These are phyloP conservation scores for Phaffia australis DNA, from an alignment of 768 basidiomycete genomes.

Conservation along the genomic window DNA sequence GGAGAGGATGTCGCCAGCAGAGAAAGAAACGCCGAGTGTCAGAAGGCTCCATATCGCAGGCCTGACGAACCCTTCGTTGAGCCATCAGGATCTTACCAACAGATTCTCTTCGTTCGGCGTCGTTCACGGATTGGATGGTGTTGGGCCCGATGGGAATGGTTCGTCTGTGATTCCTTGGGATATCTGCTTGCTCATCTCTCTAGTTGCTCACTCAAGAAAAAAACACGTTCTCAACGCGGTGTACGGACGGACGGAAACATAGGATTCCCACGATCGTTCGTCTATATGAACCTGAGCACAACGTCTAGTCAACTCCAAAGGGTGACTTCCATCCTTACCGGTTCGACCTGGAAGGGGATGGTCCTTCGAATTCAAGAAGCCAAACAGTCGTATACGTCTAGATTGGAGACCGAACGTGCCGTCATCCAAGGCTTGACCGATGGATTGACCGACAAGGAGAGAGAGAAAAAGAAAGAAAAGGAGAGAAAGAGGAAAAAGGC, in stretches of 20 bases:
- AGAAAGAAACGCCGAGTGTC: neutral
- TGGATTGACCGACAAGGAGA: slow-evolving; percentile 1
- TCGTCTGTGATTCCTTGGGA: neutral
- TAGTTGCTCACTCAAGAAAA: neutral
- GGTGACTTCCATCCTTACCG: slow-evolving; percentile 18
- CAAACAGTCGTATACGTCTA: slow-evolving; percentile 7
- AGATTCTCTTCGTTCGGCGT: slow-evolving; percentile 19
- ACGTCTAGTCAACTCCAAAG: slow-evolving; percentile 19
- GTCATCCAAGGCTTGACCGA: slow-evolving; percentile 11
- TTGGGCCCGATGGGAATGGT: slow-evolving; percentile 24
- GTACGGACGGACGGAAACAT: neutral
- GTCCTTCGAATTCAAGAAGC: slow-evolving; percentile 22
- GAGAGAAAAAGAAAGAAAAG: neutral
- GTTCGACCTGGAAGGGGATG: slow-evolving; percentile 24
- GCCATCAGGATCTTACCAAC: slow-evolving; percentile 20
- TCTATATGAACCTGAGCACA: slow-evolving; percentile 17
- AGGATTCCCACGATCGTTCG: slow-evolving; percentile 17
- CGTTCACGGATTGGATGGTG: slow-evolving; percentile 20
- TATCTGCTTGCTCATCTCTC: neutral
- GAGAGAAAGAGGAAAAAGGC: neutral
- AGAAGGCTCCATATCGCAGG: slow-evolving; percentile 22
- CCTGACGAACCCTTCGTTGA: slow-evolving; percentile 22
- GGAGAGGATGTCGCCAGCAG: too few species aligned
- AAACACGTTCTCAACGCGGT: neutral
- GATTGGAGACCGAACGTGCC: slow-evolving; percentile 16